These are phyloP conservation scores for Naematelia aurantialba DNA, from an alignment of 768 basidiomycete species.

Conservation along the genomic window DNA sequence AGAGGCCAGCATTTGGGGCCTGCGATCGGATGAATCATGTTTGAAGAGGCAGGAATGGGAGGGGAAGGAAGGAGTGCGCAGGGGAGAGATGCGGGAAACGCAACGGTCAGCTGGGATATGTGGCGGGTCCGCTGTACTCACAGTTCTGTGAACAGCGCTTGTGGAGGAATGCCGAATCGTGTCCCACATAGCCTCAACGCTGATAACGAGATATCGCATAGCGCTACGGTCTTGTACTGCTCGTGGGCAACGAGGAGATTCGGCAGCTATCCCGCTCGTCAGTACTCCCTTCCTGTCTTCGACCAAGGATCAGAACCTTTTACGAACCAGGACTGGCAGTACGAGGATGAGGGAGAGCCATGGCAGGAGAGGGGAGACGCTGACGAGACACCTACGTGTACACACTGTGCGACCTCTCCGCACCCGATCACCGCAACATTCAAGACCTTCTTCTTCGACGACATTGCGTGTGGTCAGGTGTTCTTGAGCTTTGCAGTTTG, in stretches of 20 bases:
- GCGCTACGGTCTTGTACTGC: slow-evolving; percentile 6
- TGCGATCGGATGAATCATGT: slow-evolving; percentile 5
- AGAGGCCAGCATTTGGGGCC: slow-evolving; percentile 24
- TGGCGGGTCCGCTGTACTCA: too few relatives aligned
- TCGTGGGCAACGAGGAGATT: slow-evolving; percentile 2
- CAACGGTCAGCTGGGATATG: too few relatives aligned
- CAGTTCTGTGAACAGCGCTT: not conserved
- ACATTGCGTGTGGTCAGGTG: not conserved
- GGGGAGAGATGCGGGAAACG: not conserved
- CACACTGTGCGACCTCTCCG: slow-evolving; percentile 5
- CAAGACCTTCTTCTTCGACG: not conserved
- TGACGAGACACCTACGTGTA: slow-evolving; percentile 5
- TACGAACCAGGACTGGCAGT: not conserved
- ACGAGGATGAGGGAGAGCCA: not conserved
- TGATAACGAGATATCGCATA: slow-evolving; percentile 2
- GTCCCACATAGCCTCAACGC: not conserved
- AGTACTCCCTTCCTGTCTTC: not conserved
- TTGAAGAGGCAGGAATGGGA: not conserved
- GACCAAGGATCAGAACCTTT: not conserved
- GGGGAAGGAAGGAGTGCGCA: not conserved
- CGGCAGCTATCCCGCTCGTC: not conserved
- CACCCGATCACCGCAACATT: slow-evolving; percentile 8
- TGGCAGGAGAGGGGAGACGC: not conserved
- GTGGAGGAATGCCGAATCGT: not conserved
- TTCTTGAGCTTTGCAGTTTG: too few relatives aligned